Conservation (phyloP, 225 moss, liverwort and hornwort species). For the Pseudoscleropodium purum region DNA sequence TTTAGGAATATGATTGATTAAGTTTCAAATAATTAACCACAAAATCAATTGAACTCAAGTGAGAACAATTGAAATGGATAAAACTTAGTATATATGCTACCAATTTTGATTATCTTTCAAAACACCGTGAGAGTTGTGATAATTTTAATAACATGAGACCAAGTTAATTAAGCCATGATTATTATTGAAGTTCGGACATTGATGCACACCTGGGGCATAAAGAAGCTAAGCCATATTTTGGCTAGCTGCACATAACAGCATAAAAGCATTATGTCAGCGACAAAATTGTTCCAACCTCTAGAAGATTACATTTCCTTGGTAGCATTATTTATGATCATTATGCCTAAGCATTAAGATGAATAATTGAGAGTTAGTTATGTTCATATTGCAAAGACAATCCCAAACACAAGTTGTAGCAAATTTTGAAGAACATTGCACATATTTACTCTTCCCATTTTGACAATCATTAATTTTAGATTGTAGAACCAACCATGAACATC, state of each 20-base stretch:
- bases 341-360: not conserved
- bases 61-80: not conserved
- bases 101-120: not conserved
- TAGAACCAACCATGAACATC: not conserved
- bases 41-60: not conserved
- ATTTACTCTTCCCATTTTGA: not conserved
- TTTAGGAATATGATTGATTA: not conserved
- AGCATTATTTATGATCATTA: not conserved
- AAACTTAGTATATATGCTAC: not conserved
- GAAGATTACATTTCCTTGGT: not conserved
- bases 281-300: not conserved
- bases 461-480: not conserved
- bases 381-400: not conserved
- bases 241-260: constrained; percentile 50
- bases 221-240: constrained; percentile 41
- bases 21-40: not conserved
- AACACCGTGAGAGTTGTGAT: not conserved
- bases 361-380: not conserved
- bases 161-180: not conserved
- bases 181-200: constrained; percentile 14
- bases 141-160: not conserved
- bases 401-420: not conserved
- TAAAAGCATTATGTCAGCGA: constrained; percentile 32
- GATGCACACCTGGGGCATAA: constrained; percentile 35
- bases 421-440: not conserved